Base-by-base conservation (phyloP, 345 rosid genomes). In the Brassica napus region DNA sequence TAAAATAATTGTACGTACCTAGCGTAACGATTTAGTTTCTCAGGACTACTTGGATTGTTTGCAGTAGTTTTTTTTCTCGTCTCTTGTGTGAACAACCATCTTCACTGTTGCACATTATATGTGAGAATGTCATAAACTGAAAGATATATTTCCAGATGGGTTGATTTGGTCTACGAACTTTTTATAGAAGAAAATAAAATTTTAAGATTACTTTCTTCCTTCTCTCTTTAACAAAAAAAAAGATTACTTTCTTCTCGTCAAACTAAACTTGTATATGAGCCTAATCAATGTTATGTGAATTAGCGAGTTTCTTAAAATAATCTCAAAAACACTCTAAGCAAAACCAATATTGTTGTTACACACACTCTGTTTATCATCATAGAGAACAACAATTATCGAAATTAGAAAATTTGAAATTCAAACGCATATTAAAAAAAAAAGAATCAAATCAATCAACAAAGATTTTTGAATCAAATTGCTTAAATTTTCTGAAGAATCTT, bases 401-500 rank as follows among this genome's bases (percentile, higher is more conserved):
- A 49, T 1, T 31, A 26, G 18, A 0, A 1, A 74, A 64, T 21
- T 21, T 21, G 23, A 21, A 9, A 10, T 10, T 28, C 0, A 54
- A 34, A 64, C 11, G 24, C 59, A 71, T 49, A 35, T 31, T 24
- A 49, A 69, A 31, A 24, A 62, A 62, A 32, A 23, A 23, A 23
- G 6, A 35, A 76, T 30, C 7, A 3, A 31, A 61, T 31, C 15
- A 55, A 18, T 15, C 55, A 71, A 61, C 61, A 71, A 30, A 78
- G 14, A 16, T 54, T 14, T 47, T 14, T 11, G 6, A 2, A 69
- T 54, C 24, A 71, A 37, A 69, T 52, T 15, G 11, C 57, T 37
- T 68, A 34, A 10, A 52, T 1, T 28, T 65, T 26, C n/a, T 54
- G 72, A 78, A 71, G 58, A 32, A 82, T 64, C 28, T 4, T 68